Conservation (phyloP, 108 stramenopile genomes). For the Epithemia pelagica region DNA sequence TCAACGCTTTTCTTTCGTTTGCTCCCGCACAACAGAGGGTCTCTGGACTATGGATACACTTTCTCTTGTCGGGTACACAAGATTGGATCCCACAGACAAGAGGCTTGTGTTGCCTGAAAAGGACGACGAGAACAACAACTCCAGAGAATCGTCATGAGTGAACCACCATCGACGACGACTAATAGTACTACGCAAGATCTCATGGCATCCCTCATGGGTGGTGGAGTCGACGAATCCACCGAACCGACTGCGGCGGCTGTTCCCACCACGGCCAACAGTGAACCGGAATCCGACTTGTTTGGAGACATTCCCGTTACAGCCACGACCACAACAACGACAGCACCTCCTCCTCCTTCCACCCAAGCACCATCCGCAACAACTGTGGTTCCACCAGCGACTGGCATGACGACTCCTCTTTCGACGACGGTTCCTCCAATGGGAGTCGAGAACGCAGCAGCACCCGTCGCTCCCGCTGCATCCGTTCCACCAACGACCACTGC, state of each 20-base stretch:
- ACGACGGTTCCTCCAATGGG: neutral
- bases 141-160: too few species aligned
- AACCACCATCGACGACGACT: too few species aligned
- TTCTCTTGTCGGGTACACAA: too few species aligned
- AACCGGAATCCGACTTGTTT: constrained; percentile 4
- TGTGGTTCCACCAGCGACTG: too few species aligned
- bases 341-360: neutral
- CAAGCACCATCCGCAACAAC: neutral
- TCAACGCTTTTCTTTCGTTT: too few species aligned
- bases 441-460: too few species aligned
- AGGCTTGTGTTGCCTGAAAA: too few species aligned
- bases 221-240: neutral
- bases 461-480: neutral
- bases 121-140: too few species aligned
- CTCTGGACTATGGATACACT: too few species aligned
- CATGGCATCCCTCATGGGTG: neutral
- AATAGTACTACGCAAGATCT: neutral
- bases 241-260: neutral
- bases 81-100: too few species aligned
- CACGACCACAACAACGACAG: neutral
- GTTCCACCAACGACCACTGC: neutral
- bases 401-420: neutral
- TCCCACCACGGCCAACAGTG: too few species aligned
- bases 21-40: too few species aligned
- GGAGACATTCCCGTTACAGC: neutral